Evolutionary conservation across 108 stramenopile species (phyloP).

Genomic region (Seminavis robusta): DNA sequence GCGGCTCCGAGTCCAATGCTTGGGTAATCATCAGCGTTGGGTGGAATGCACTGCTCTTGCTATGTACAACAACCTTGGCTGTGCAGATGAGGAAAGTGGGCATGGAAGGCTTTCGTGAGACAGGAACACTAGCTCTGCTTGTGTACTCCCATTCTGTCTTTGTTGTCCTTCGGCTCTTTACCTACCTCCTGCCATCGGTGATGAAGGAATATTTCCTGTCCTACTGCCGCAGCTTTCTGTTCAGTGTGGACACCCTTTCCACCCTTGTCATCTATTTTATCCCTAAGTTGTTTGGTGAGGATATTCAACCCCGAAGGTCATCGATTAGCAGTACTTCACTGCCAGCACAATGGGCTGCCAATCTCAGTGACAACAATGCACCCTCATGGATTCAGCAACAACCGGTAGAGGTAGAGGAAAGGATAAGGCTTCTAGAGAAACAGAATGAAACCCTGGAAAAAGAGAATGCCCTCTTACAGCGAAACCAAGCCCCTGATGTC

Average conservation of each 20-base stretch:
- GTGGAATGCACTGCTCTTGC: conserved; percentile 22
- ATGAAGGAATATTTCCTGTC: too few species aligned
- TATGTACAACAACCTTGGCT: conserved; percentile 25
- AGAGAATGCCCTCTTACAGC: too few species aligned
- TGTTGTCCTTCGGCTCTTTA: conserved; percentile 8
- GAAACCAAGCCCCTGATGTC: too few species aligned
- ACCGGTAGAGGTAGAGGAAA: too few species aligned
- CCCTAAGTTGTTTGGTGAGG: conserved; percentile 14
- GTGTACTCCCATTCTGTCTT: conserved; percentile 34
- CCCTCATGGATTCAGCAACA: too few species aligned
- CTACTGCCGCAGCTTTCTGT: too few species aligned
- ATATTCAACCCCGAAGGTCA: too few species aligned
- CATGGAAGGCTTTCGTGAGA: conserved; percentile 22
- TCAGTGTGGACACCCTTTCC: conserved; percentile 20
- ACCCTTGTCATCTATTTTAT: conserved; percentile 22
- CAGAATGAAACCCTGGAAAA: too few species aligned
- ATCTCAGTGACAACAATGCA: too few species aligned
- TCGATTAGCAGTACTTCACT: too few species aligned
- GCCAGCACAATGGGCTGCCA: too few species aligned
- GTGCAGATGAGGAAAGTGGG: conserved; percentile 19
- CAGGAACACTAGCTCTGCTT: conserved; percentile 22
- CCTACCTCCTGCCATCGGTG: conserved; percentile 2
- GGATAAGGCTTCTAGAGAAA: too few species aligned
- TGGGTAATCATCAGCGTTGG: conserved; percentile 10
- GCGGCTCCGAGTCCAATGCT: conserved; percentile 5